Conservation (phyloP, 257 asterid species). For the Penstemon barbatus region DNA sequence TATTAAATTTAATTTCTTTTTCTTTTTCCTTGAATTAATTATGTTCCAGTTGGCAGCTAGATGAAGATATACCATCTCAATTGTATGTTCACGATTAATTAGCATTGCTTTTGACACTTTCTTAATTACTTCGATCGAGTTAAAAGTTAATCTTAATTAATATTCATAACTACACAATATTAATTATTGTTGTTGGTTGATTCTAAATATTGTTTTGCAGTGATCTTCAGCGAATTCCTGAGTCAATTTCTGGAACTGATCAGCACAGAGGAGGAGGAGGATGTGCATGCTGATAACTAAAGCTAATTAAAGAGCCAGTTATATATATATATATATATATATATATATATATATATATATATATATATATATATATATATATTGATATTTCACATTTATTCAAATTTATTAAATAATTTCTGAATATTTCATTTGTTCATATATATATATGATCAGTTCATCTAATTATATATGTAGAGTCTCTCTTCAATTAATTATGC, state of each 20-base stretch:
- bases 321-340: no score
- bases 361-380: no score
- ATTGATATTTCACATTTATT: no score
- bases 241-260: slow-evolving; percentile 64
- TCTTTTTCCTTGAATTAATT: neutral
- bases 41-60: slow-evolving; percentile 59
- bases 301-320: no score
- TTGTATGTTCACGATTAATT: slow-evolving; percentile 46
- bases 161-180: neutral
- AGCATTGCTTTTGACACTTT: no score
- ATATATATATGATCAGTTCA: no score
- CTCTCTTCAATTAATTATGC: no score
- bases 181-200: neutral
- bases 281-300: slow-evolving; percentile 55
- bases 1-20: neutral
- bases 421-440: no score
- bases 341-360: no score
- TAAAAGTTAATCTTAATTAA: neutral
- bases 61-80: slow-evolving; percentile 58
- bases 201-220: slow-evolving; percentile 35
- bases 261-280: slow-evolving; percentile 49
- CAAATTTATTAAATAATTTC: no score
- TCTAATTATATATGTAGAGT: no score
- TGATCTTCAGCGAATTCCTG: slow-evolving; percentile 58
- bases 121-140: neutral